Base-by-base conservation (phyloP, 768 basidiomycete genomes). In the Termitomyces sp. region DNA sequence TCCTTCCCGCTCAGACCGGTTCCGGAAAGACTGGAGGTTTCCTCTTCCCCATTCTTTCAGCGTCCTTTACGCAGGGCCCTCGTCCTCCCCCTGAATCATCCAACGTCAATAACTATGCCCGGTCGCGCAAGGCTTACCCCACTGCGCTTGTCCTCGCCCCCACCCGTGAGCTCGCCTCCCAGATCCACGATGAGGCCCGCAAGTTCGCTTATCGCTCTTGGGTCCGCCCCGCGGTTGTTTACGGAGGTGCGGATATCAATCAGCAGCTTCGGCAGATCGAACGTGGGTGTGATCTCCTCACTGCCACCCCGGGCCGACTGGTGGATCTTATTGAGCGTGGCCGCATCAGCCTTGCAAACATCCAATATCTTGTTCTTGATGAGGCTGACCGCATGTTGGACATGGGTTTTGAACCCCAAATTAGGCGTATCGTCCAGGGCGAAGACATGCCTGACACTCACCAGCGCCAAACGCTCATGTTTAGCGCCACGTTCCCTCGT, bases 351-450 rank as follows among this genome's bases (percentile, higher is more conserved):
- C 83, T 99, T 61, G 85, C 92, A 64, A 98, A 98, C 75, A 88
- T 99, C 78, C 89, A 92, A 67, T 98, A 97, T 74, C 88, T 99
- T 58, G 97, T 99, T 28, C 88, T 99, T 55, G 97, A 99, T 67
- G 97, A 99, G 77, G 97, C 97, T 60, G 97, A 99, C 80, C 91
- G 97, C 68, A 99, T 99, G 97, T 84, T 99, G 69, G 97, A 99
- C 79, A 99, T 99, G 97, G 97, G 97, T 88, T 99, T 99, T 81
- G 97, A 99, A 75, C 97, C 97, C 56, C 97, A 98, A 76, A 99
- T 99, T 68, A 85, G 97, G 62, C 84, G 94, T 33, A 99, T 99
- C 69, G 97, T 99, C 20, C 92, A 99, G 73, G 91, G 92, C 65
- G 94, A 94, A 68, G 97, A 99, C 71, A 99, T 99, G 97, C 94